phyloP scores from a whole-genome alignment of 306 rosid species.

The Cucurbita moschata region DNA sequence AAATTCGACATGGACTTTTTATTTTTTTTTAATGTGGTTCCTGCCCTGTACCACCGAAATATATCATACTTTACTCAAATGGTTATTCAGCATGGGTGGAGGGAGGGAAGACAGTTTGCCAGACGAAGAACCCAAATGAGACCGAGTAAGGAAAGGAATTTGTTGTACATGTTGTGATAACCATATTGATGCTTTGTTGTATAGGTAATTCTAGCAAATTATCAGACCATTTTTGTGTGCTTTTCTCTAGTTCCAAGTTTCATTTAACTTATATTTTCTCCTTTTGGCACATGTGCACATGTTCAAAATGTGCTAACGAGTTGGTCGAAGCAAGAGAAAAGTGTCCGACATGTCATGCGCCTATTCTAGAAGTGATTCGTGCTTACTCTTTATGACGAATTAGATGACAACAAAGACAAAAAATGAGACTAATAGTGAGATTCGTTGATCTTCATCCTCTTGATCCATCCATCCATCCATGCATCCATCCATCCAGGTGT shows the following conservation, averaged over 20 bases:
- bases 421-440: neutral
- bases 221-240: neutral
- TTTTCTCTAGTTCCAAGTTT: neutral
- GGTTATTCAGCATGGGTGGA: no score
- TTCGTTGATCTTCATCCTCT: neutral
- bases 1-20: neutral
- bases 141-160: conserved; percentile 75
- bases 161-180: conserved; percentile 67
- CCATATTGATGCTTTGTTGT: conserved; percentile 75
- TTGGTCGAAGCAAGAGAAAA: conserved; percentile 52
- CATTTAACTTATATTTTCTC: neutral
- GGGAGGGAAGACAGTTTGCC: conserved; percentile 19
- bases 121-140: conserved; percentile 63
- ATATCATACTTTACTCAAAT: no score
- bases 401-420: neutral
- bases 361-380: conserved; percentile 86
- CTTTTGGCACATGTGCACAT: conserved; percentile 83
- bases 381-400: conserved; percentile 48
- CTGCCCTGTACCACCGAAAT: neutral
- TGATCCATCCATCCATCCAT: neutral
- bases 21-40: neutral
- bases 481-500: neutral
- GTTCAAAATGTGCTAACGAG: conserved; percentile 66
- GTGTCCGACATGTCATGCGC: conserved; percentile 95
- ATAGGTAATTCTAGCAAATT: conserved; percentile 36